Percentiles rank a stretch among this genome's conserved stretches.
phyloP scores from a whole-genome alignment of 495 filamentous ascomycete genomes.

The Neurospora sp. region DNA sequence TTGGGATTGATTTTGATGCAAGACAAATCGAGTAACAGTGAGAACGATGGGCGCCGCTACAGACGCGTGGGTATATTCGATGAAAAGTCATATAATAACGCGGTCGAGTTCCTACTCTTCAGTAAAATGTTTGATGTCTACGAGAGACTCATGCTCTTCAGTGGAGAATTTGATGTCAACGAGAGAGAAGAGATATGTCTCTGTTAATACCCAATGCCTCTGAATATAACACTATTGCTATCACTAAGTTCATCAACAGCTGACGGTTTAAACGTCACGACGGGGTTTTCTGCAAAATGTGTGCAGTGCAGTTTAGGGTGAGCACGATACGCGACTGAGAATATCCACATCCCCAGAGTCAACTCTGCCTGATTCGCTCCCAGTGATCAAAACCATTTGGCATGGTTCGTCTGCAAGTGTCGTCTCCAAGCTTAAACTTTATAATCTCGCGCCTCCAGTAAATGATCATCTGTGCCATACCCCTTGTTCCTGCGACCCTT shows the following conservation, averaged over 20 bases:
- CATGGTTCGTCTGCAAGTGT: background rate
- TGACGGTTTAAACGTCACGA: background rate
- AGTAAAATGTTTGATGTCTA: background rate
- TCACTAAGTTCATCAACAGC: no score
- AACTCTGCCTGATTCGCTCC: background rate
- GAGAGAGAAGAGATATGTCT: background rate
- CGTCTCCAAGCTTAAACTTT: background rate
- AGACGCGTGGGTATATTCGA: background rate
- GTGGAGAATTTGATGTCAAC: background rate
- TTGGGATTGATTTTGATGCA: background rate
- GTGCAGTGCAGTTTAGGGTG: background rate
- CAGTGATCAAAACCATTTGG: background rate
- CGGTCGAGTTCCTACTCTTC: background rate
- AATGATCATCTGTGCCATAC: background rate
- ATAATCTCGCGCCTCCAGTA: background rate
- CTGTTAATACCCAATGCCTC: background rate
- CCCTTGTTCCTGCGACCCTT: background rate
- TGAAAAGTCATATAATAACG: background rate
- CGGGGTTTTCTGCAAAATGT: background rate
- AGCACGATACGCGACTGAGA: background rate
- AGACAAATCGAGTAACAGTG: background rate
- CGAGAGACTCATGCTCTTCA: background rate
- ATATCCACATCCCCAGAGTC: background rate
- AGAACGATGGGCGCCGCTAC: background rate
- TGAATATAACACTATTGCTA: background rate